Conservation (phyloP, 2,329 filamentous ascomycete species). For the Fusarium sp. region DNA sequence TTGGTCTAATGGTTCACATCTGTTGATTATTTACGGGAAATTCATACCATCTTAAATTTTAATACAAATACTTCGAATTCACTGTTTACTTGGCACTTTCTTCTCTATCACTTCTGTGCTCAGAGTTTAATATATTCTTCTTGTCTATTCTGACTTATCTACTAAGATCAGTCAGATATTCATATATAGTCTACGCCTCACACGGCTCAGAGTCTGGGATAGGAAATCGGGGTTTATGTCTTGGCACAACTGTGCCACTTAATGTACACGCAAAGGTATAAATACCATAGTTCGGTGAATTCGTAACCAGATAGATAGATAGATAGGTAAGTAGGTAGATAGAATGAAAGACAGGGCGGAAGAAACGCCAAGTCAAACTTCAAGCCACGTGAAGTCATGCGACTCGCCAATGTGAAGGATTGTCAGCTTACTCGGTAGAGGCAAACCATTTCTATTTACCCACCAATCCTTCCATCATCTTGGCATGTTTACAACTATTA, state of each 20-base stretch:
- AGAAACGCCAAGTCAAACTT: neutral
- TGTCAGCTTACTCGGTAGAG: neutral
- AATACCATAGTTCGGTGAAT: neutral
- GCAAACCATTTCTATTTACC: neutral
- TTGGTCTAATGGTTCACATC: neutral
- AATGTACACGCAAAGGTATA: neutral
- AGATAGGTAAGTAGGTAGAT: neutral
- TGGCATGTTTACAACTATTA: neutral
- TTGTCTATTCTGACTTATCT: neutral
- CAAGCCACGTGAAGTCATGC: neutral
- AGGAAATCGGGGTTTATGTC: neutral
- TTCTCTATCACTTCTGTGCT: neutral
- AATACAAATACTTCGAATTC: constrained; percentile 9
- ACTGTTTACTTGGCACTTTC: neutral
- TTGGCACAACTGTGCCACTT: neutral
- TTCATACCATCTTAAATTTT: neutral
- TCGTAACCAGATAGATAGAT: neutral
- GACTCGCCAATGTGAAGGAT: neutral
- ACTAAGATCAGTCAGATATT: neutral
- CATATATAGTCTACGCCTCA: neutral
- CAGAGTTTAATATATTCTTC: neutral
- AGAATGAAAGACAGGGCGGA: no score
- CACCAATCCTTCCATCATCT: neutral
- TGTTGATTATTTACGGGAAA: neutral
- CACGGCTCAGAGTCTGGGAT: neutral